Conservation (phyloP, 2,329 filamentous ascomycete genomes). For the Coniochaeta sp. region DNA sequence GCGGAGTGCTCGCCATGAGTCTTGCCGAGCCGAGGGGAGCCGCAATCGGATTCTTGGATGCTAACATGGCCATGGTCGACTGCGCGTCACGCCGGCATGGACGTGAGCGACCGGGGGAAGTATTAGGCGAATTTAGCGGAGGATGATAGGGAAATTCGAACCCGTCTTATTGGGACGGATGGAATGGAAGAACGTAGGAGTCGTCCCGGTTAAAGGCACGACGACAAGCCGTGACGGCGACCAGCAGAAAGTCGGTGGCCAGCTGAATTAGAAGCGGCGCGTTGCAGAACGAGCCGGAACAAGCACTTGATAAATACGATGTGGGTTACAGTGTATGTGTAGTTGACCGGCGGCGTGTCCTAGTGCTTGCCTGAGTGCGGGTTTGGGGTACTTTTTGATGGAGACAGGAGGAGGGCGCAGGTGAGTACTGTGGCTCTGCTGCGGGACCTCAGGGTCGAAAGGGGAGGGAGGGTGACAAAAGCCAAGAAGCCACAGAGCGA, state of each 20-base stretch:
- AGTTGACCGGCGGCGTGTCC: not conserved
- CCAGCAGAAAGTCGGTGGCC: not conserved
- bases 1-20: constrained; percentile 35
- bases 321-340: not conserved
- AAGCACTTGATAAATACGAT: not conserved
- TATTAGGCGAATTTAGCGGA: not conserved
- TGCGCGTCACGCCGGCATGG: constrained; percentile 1
- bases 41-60: constrained; percentile 65
- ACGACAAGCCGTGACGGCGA: not conserved
- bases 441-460: not conserved
- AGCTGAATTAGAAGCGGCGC: not conserved
- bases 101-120: not conserved
- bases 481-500: not conserved
- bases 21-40: constrained; percentile 41
- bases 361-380: not conserved
- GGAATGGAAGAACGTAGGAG: not conserved
- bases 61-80: constrained; percentile 64
- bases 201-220: not conserved
- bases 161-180: not conserved
- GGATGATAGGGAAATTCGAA: not conserved
- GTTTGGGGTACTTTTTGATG: not conserved
- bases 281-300: not conserved
- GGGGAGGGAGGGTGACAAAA: not conserved
- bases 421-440: not conserved
- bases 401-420: not conserved